These are phyloP conservation scores for Gossypium gossypioides DNA, from an alignment of 441 rosid species.

Conservation along the genomic window DNA sequence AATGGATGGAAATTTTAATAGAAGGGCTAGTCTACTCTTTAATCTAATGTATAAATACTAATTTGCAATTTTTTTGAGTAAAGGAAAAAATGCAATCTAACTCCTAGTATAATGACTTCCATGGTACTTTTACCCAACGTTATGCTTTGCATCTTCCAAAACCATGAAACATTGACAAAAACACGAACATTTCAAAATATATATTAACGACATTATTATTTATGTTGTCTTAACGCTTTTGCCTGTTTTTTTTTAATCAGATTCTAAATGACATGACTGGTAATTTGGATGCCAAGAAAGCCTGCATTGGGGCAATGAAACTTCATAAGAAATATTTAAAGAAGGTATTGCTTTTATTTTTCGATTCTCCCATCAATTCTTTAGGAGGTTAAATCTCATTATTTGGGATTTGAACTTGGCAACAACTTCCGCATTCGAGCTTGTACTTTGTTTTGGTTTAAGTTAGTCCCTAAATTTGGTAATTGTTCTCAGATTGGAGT, in stretches of 20 bases:
- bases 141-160: background rate
- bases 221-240: background rate
- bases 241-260: slow-evolving; percentile 25
- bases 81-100: too few relatives aligned
- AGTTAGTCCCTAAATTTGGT: too few relatives aligned
- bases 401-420: too few relatives aligned
- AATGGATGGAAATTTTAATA: too few relatives aligned
- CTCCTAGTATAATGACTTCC: too few relatives aligned
- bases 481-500: too few relatives aligned
- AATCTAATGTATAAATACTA: too few relatives aligned
- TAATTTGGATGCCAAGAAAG: slow-evolving; percentile 79
- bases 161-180: background rate
- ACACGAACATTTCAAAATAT: background rate
- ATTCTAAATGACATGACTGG: slow-evolving; percentile 89
- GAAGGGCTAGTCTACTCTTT: too few relatives aligned
- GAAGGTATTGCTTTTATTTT: slow-evolving; percentile 36
- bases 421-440: too few relatives aligned
- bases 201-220: background rate
- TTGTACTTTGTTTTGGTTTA: too few relatives aligned
- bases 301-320: slow-evolving; percentile 85
- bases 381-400: too few relatives aligned
- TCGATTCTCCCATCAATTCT: background rate
- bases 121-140: background rate
- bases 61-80: too few relatives aligned
- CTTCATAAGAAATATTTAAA: slow-evolving; percentile 87